phyloP scores from a whole-genome alignment of 306 rosid species.

The Cucurbita moschata region DNA sequence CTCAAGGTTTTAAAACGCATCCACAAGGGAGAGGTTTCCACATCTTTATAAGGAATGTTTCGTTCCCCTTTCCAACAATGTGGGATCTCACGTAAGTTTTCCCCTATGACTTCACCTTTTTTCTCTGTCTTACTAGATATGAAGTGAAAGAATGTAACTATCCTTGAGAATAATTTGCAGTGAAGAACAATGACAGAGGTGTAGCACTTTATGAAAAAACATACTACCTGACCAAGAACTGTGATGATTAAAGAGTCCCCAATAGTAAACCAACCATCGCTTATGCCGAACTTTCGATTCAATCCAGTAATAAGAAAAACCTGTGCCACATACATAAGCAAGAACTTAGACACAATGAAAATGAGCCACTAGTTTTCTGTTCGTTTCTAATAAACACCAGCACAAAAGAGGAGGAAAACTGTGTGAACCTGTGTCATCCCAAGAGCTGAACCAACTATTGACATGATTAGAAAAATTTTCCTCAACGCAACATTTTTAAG shows the following conservation, averaged over 20 bases:
- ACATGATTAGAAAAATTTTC: constrained; percentile 61
- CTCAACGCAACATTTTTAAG: constrained; percentile 62
- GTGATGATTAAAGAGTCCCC: constrained; percentile 93
- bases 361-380: constrained; percentile 1
- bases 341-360: neutral
- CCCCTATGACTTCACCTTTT: neutral
- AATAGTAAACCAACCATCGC: constrained; percentile 93
- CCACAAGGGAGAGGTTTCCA: too few species aligned
- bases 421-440: constrained; percentile 88
- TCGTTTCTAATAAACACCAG: neutral
- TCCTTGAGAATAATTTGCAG: neutral
- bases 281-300: constrained; percentile 64
- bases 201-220: neutral
- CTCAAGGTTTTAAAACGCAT: too few species aligned
- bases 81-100: too few species aligned
- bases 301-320: constrained; percentile 82
- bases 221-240: constrained; percentile 77
- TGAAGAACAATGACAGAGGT: neutral
- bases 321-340: constrained; percentile 20
- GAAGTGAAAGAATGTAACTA: neutral
- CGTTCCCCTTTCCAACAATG: too few species aligned
- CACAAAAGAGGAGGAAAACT: neutral
- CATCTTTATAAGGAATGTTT: too few species aligned
- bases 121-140: neutral
- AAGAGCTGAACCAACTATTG: constrained; percentile 61